Evolutionary conservation across 2,329 filamentous ascomycete genomes (phyloP).

Genomic region (Laburnicola sp.): DNA sequence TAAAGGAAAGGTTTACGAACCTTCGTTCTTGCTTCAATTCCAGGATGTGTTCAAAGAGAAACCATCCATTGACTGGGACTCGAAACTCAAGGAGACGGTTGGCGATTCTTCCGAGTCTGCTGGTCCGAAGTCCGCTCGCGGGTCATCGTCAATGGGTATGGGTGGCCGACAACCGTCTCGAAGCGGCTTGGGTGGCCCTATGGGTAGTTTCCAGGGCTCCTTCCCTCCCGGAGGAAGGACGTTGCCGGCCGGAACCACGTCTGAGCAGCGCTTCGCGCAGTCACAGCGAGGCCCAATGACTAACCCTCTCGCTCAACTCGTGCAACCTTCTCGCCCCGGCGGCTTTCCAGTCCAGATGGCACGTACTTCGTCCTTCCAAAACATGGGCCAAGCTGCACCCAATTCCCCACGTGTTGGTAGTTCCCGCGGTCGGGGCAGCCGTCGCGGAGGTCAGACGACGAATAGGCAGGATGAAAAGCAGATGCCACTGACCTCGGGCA

Average conservation of each 20-base stretch:
- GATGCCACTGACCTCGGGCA: constrained; percentile 87
- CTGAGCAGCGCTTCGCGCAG: constrained; percentile 68
- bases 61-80: constrained; percentile 89
- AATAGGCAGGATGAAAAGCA: constrained; percentile 66
- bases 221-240: constrained; percentile 54
- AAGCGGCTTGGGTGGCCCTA: constrained; percentile 47
- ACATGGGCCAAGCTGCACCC: constrained; percentile 63
- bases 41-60: constrained; percentile 96
- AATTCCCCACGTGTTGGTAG: constrained; percentile 72
- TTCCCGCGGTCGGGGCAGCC: constrained; percentile 65
- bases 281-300: constrained; percentile 38
- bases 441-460: constrained; percentile 57
- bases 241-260: constrained; percentile 75
- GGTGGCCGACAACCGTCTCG: constrained; percentile 54
- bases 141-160: constrained; percentile 50
- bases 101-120: constrained; percentile 75
- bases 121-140: constrained; percentile 64
- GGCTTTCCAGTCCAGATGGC: constrained; percentile 66
- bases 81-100: constrained; percentile 80
- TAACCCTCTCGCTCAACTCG: constrained; percentile 64
- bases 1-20: constrained; percentile 90
- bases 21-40: constrained; percentile 94
- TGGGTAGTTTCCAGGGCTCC: constrained; percentile 70
- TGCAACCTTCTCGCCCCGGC: constrained; percentile 56
- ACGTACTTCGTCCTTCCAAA: constrained; percentile 63